These are phyloP conservation scores for Thielaviopsis musarum DNA, from an alignment of 2,329 filamentous ascomycete species.

Conservation along the genomic window DNA sequence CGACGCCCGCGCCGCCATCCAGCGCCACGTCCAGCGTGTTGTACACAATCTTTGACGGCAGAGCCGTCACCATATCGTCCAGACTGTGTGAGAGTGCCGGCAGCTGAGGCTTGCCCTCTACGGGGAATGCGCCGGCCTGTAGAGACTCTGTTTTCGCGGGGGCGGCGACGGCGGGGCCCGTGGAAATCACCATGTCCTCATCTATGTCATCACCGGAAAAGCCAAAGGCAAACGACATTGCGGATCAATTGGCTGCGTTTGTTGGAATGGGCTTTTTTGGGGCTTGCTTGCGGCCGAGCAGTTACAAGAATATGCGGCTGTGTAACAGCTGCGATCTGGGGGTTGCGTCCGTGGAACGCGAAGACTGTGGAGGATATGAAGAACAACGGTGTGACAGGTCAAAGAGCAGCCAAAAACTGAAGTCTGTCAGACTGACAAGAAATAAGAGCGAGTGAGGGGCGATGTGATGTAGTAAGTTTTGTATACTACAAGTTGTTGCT, in stretches of 20 bases:
- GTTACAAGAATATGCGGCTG: no score
- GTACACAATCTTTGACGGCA: conserved; percentile 63
- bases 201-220: conserved; percentile 51
- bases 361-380: no score
- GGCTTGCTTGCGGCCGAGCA: not conserved
- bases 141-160: conserved; percentile 16
- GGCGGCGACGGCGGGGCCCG: conserved; percentile 13
- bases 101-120: conserved; percentile 42
- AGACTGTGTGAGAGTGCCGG: conserved; percentile 35
- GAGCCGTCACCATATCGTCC: conserved; percentile 31
- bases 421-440: not conserved
- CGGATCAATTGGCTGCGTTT: not conserved
- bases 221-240: conserved; percentile 40
- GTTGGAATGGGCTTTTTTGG: not conserved
- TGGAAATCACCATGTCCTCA: conserved; percentile 21
- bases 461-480: not conserved
- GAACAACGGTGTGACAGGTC: no score
- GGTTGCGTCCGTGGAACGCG: no score
- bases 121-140: conserved; percentile 36
- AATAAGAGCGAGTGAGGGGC: no score
- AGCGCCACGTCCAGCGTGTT: conserved; percentile 41
- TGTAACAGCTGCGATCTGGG: no score
- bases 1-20: not conserved
- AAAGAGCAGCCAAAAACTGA: no score
- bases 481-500: not conserved